Conservation (phyloP, 2,329 filamentous ascomycete species). For the Phialemonium atrogriseum region DNA sequence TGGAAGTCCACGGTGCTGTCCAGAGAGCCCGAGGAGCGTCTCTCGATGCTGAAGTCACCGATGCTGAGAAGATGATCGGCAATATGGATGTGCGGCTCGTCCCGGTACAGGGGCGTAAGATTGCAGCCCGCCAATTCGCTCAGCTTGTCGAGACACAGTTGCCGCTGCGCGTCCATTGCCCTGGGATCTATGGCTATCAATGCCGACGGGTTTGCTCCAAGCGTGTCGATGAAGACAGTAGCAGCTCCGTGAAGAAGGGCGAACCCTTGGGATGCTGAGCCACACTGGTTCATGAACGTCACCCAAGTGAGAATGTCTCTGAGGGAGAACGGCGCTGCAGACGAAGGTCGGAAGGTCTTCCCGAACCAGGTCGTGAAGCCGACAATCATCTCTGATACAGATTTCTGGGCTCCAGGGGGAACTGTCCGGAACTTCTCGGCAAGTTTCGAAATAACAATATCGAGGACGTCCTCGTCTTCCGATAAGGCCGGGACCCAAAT, state of each 20-base stretch:
- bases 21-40: constrained; percentile 35
- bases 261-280: constrained; percentile 33
- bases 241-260: constrained; percentile 74
- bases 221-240: constrained; percentile 90
- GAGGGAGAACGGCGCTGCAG: constrained; percentile 74
- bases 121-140: constrained; percentile 61
- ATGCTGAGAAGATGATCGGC: constrained; percentile 50
- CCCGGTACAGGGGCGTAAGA: constrained; percentile 56
- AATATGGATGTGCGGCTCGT: constrained; percentile 49
- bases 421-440: constrained; percentile 33
- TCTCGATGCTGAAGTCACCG: constrained; percentile 65
- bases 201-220: constrained; percentile 90
- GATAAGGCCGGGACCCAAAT: constrained; percentile 94
- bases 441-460: constrained; percentile 78
- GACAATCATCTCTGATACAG: constrained; percentile 63
- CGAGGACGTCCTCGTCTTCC: constrained; percentile 74
- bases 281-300: constrained; percentile 73
- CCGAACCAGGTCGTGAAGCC: constrained; percentile 93
- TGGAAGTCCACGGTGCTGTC: constrained; percentile 68
- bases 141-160: constrained; percentile 65
- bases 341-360: constrained; percentile 64
- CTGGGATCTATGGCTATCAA: constrained; percentile 65
- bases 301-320: constrained; percentile 92
- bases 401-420: constrained; percentile 8
- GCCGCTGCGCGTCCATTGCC: constrained; percentile 62